Conservation (phyloP, 345 rosid species). For the Eucalyptus leucophloia region DNA sequence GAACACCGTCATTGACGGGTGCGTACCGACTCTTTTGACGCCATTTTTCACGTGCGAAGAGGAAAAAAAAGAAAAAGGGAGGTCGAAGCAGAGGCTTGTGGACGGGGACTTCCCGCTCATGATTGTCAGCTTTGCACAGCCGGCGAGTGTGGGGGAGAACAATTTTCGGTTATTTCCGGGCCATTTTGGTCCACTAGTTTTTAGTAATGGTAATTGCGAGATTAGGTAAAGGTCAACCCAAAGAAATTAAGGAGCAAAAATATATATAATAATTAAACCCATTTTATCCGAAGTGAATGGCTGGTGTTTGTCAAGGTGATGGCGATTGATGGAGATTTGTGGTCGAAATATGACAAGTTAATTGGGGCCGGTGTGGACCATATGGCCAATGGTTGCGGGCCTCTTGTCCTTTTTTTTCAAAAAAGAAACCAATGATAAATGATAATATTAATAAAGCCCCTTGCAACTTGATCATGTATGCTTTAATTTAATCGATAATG, state of each 20-base stretch:
- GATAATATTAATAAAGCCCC: neutral
- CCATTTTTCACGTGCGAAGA: neutral
- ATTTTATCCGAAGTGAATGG: neutral
- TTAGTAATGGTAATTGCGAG: neutral
- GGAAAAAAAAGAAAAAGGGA: neutral
- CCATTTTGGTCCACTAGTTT: neutral
- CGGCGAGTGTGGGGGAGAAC: neutral
- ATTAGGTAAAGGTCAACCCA: neutral
- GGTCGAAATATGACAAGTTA: neutral
- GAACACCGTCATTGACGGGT: neutral
- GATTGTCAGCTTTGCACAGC: neutral
- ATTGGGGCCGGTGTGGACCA: neutral
- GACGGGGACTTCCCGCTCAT: neutral
- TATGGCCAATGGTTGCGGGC: neutral
- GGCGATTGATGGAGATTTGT: neutral
- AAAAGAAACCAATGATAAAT: neutral
- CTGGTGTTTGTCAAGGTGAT: neutral
- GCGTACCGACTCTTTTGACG: neutral
- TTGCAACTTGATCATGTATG: neutral
- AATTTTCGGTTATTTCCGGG: neutral
- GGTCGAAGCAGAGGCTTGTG: neutral
- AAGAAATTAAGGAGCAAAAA: neutral
- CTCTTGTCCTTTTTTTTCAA: neutral
- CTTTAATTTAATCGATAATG: neutral
- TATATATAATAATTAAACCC: neutral